Evolutionary conservation across 192 early-diverging fungal species (phyloP).

Genomic region (Backusella circina): DNA sequence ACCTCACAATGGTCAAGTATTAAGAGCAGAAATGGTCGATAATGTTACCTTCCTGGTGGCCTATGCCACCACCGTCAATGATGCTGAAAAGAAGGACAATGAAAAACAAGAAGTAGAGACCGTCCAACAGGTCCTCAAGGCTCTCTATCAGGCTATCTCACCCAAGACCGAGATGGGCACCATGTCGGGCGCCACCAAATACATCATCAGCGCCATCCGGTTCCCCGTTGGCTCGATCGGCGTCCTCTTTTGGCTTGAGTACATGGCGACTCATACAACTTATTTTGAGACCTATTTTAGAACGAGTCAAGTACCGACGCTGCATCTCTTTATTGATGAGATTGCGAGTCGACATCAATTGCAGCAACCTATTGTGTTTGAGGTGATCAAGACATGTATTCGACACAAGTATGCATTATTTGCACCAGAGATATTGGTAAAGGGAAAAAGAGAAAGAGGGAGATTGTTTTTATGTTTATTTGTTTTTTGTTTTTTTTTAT

Average conservation of each 20-base stretch:
- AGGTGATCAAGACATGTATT: constrained; percentile 55
- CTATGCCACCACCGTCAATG: constrained; percentile 44
- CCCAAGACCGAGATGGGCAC: constrained; percentile 9
- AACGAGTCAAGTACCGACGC: constrained; percentile 53
- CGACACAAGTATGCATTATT: constrained; percentile 51
- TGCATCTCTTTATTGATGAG: constrained; percentile 70
- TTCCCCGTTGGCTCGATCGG: constrained; percentile 55
- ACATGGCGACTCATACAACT: constrained; percentile 55
- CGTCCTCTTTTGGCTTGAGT: constrained; percentile 59
- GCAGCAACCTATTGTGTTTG: constrained; percentile 62
- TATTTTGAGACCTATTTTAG: constrained; percentile 73
- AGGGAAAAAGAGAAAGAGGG: not conserved
- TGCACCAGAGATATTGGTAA: constrained; percentile 58
- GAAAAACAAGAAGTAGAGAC: not conserved
- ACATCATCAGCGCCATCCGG: constrained; percentile 10
- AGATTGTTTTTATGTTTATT: not conserved
- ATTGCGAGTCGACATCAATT: constrained; percentile 71
- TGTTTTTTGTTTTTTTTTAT: not conserved
- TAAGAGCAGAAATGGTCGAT: constrained; percentile 53
- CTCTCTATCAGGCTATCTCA: not conserved
- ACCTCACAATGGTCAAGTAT: constrained; percentile 37
- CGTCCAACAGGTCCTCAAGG: not conserved
- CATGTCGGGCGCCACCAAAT: constrained; percentile 15
- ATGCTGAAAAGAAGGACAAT: constrained; percentile 22
- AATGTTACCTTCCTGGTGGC: constrained; percentile 50